A percentile compares a stretch with the other conserved stretches of the same genome.
Conservation (phyloP, 176 grass and related monocot genomes). For the Pontederia paniculata region DNA sequence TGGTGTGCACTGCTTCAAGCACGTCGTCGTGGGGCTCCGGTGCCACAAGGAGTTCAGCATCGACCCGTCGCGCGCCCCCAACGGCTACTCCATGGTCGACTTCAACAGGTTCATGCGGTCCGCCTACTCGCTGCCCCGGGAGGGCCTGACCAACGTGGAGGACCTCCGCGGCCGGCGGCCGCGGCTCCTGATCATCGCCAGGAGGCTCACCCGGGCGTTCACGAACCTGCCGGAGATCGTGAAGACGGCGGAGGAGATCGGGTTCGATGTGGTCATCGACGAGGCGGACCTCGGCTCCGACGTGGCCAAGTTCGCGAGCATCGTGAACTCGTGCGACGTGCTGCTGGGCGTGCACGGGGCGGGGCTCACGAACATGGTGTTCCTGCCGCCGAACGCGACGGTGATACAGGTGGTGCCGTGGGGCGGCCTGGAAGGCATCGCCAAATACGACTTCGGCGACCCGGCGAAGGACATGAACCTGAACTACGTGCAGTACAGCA, state of each 20-base stretch:
- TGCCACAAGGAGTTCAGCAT: slow-evolving; percentile 91
- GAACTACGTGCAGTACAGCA: slow-evolving; percentile 78
- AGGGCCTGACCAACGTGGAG: slow-evolving; percentile 30
- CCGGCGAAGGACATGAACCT: slow-evolving; percentile 71
- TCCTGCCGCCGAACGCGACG: slow-evolving; percentile 67
- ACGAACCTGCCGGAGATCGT: slow-evolving; percentile 45
- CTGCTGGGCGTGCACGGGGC: slow-evolving; percentile 79
- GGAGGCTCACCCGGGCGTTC: slow-evolving; percentile 34
- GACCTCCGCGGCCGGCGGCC: slow-evolving; percentile 46
- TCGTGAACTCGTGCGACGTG: slow-evolving; percentile 57
- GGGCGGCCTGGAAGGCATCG: slow-evolving; percentile 43
- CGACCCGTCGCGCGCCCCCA: slow-evolving; percentile 49
- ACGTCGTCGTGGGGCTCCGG: slow-evolving; percentile 59
- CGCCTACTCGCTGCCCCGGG: slow-evolving; percentile 42
- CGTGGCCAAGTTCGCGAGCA: slow-evolving; percentile 8
- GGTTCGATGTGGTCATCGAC: slow-evolving; percentile 50
- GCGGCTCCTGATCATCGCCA: slow-evolving; percentile 37
- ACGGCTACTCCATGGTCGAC: slow-evolving; percentile 74
- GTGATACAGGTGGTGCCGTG: slow-evolving; percentile 76
- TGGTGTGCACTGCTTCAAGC: slow-evolving; percentile 72
- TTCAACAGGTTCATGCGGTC: slow-evolving; percentile 78
- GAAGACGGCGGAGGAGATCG: slow-evolving; percentile 32
- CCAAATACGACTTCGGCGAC: slow-evolving; percentile 59
- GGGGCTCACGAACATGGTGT: slow-evolving; percentile 64
- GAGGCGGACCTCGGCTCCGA: slow-evolving; percentile 17